phyloP scores from a whole-genome alignment of 1,284 basidiomycete species.

The Cronartium ribicola region DNA sequence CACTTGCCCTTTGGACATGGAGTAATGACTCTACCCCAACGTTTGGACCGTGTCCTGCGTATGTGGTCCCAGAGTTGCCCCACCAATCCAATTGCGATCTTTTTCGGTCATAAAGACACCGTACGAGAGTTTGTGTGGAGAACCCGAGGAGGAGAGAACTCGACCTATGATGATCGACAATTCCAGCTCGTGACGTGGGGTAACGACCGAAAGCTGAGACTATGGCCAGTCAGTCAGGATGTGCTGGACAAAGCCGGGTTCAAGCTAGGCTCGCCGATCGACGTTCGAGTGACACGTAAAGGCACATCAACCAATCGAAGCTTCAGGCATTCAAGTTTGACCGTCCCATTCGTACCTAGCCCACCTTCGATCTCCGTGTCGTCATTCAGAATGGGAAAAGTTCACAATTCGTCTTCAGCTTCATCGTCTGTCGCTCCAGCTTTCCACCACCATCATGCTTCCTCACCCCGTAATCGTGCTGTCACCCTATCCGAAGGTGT shows the following conservation, averaged over 20 bases:
- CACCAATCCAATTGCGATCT: conserved; percentile 64
- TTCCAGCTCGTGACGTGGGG: conserved; percentile 97
- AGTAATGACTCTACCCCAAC: conserved; percentile 80
- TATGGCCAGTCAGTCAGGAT: conserved; percentile 79
- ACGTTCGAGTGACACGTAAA: conserved; percentile 56
- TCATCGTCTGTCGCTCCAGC: conserved; percentile 23
- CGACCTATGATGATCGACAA: conserved; percentile 60
- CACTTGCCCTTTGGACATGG: conserved; percentile 89
- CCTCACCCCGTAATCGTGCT: conserved; percentile 26
- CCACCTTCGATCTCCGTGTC: conserved; percentile 31
- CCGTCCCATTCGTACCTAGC: conserved; percentile 24
- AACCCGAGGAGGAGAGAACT: conserved; percentile 57
- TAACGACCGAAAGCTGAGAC: conserved; percentile 82
- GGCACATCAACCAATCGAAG: conserved; percentile 45
- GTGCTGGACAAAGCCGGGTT: conserved; percentile 57
- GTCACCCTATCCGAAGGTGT: conserved; percentile 6
- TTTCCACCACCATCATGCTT: conserved; percentile 4
- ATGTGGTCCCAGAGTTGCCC: conserved; percentile 66
- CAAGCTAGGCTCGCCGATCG: conserved; percentile 55
- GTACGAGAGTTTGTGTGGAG: conserved; percentile 99
- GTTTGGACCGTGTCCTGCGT: conserved; percentile 76
- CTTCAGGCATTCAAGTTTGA: conserved; percentile 40
- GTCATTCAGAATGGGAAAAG: conserved; percentile 22
- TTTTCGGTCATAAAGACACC: conserved; percentile 84
- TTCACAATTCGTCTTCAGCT: conserved; percentile 24